Conservation (phyloP, 164 flowering plant species). For the Taxillus chinensis region DNA sequence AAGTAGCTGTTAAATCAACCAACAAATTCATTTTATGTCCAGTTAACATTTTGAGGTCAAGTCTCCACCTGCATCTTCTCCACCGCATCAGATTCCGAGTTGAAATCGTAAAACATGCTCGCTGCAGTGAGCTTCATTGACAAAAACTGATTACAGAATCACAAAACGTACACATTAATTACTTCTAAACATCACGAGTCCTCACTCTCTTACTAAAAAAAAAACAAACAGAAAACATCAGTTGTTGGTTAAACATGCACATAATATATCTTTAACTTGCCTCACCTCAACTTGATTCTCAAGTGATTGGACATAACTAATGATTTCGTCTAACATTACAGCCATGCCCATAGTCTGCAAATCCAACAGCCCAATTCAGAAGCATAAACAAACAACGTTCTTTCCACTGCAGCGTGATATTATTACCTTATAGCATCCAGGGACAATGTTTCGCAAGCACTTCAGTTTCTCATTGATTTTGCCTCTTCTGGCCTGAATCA, state of each 20-base stretch:
- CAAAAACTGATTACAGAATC: neutral
- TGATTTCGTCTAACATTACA: slow-evolving; percentile 43
- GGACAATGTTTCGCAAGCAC: slow-evolving; percentile 63
- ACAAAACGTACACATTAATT: neutral
- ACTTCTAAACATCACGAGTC: no score
- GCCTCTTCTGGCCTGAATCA: slow-evolving; percentile 51
- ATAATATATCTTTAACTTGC: neutral
- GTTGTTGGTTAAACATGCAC: no score
- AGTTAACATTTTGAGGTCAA: no score
- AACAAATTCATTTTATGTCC: neutral
- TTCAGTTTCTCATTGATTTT: slow-evolving; percentile 55
- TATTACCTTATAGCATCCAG: slow-evolving; percentile 62
- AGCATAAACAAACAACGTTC: neutral
- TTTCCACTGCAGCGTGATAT: no score
- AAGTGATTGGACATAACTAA: slow-evolving; percentile 38
- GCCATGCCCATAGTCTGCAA: slow-evolving; percentile 46
- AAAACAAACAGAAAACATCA: no score
- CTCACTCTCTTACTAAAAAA: no score
- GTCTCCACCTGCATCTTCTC: slow-evolving; percentile 34
- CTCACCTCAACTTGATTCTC: slow-evolving; percentile 50
- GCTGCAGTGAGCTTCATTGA: slow-evolving; percentile 2
- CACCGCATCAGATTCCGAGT: slow-evolving; percentile 25
- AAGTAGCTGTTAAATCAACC: neutral
- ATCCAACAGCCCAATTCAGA: neutral
- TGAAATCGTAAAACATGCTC: neutral